Evolutionary conservation across 2,329 filamentous ascomycete genomes (phyloP).

Genomic region (Fusarium verrucosum): DNA sequence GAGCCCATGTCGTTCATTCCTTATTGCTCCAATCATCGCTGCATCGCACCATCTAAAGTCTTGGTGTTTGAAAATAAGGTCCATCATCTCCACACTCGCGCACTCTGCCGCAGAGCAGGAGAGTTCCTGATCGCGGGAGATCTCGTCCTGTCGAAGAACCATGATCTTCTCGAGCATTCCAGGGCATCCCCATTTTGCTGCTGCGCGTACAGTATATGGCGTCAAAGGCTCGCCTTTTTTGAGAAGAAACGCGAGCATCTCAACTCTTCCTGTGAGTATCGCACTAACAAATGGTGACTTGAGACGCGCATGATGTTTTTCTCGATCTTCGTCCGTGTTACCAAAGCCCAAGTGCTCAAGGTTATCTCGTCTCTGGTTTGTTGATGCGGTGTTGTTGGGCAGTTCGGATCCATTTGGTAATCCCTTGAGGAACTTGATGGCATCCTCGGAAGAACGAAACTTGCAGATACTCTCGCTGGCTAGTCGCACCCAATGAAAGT

Average conservation of each 20-base stretch:
- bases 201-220: constrained; percentile 21
- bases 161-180: constrained; percentile 25
- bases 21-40: constrained; percentile 19
- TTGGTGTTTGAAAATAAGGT: constrained; percentile 11
- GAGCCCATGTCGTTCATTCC: constrained; percentile 18
- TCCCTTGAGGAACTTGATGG: constrained; percentile 24
- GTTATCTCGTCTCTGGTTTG: constrained; percentile 4
- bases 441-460: constrained; percentile 35
- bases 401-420: constrained; percentile 33
- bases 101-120: constrained; percentile 22
- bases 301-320: constrained; percentile 24
- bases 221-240: constrained; percentile 16
- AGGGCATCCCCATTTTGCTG: constrained; percentile 16
- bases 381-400: background rate
- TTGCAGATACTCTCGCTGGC: constrained; percentile 35
- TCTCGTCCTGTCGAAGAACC: constrained; percentile 16
- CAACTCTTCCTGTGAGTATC: constrained; percentile 21
- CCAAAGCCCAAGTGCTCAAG: constrained; percentile 17
- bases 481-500: constrained; percentile 41
- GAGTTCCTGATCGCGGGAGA: constrained; percentile 24
- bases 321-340: constrained; percentile 22
- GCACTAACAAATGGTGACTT: constrained; percentile 23
- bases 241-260: constrained; percentile 27
- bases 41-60: constrained; percentile 22
- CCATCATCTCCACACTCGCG: constrained; percentile 14